These are phyloP conservation scores for Fusarium pininemorale DNA, from an alignment of 2,329 filamentous ascomycete genomes.

Conservation along the genomic window DNA sequence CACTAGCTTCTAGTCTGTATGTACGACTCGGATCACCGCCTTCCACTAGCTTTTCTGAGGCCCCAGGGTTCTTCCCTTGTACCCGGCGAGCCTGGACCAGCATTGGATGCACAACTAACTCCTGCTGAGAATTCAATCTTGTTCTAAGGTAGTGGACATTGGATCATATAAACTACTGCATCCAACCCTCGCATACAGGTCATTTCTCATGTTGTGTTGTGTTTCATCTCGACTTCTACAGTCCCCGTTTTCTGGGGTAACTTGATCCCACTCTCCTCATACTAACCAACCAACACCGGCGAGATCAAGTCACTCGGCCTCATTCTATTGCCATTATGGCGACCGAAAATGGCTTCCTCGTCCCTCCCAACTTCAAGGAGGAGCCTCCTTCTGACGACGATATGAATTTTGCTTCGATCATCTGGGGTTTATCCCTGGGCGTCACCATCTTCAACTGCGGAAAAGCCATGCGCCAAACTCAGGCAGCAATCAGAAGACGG, in stretches of 20 bases:
- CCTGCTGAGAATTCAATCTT: background rate
- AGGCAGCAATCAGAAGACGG: conserved; percentile 20
- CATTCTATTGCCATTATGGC: background rate
- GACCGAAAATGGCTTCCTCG: conserved; percentile 32
- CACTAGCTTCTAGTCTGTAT: background rate
- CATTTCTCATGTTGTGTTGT: background rate
- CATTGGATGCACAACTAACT: background rate
- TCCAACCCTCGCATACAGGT: background rate
- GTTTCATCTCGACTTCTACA: background rate
- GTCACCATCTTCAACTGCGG: conserved; percentile 35
- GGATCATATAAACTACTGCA: conserved; percentile 3
- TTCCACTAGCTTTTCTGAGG: conserved; percentile 22
- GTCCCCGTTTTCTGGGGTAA: background rate
- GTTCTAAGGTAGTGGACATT: background rate
- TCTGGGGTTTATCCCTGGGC: conserved; percentile 38
- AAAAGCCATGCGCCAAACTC: conserved; percentile 34
- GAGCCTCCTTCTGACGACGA: conserved; percentile 19
- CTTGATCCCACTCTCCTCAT: background rate
- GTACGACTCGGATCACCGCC: conserved; percentile 36
- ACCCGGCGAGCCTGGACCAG: conserved; percentile 24
- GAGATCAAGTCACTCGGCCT: background rate
- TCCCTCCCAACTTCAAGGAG: conserved; percentile 25
- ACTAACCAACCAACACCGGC: background rate
- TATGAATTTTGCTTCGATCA: conserved; percentile 38
- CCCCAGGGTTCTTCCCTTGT: conserved; percentile 7